Percentiles rank a stretch among this genome's conserved stretches.
Evolutionary conservation across 805 yeast species (phyloP).

Genomic region (Millerago galiae): DNA sequence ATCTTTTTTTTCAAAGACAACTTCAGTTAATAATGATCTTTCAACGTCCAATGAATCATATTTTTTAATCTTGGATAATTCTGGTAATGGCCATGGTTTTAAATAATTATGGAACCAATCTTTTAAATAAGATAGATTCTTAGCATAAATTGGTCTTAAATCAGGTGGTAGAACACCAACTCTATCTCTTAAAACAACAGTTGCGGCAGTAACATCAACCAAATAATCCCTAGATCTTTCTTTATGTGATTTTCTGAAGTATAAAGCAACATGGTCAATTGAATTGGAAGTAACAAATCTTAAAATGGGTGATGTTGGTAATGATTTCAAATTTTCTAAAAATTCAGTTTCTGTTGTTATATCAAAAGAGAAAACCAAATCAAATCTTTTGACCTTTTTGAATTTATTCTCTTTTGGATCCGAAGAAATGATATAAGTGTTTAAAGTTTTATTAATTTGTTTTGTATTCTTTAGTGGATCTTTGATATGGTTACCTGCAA

Average conservation of each 20-base stretch:
- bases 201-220: conserved; percentile 69
- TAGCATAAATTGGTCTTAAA: conserved; percentile 65
- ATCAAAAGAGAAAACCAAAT: conserved; percentile 59
- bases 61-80: conserved; percentile 53
- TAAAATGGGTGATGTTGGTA: conserved; percentile 45
- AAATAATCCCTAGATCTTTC: conserved; percentile 37
- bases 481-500: conserved; percentile 57
- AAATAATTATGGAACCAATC: conserved; percentile 49
- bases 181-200: conserved; percentile 73
- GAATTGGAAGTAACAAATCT: conserved; percentile 73
- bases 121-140: conserved; percentile 53
- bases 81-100: conserved; percentile 73
- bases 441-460: conserved; percentile 15
- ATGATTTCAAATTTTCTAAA: conserved; percentile 26
- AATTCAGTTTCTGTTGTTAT: conserved; percentile 42
- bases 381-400: conserved; percentile 31
- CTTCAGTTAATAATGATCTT: conserved; percentile 67
- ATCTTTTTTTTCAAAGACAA: conserved; percentile 45
- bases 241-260: conserved; percentile 33
- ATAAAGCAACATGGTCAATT: conserved; percentile 70
- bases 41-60: conserved; percentile 75
- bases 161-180: conserved; percentile 82
- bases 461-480: conserved; percentile 33
- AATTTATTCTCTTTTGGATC: conserved; percentile 8
- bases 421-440: conserved; percentile 18